Evolutionary conservation across 2,329 filamentous ascomycete species (phyloP), one percentile per base, ranked within the genome.

Genomic region (Zymoseptoria passerinii): DNA sequence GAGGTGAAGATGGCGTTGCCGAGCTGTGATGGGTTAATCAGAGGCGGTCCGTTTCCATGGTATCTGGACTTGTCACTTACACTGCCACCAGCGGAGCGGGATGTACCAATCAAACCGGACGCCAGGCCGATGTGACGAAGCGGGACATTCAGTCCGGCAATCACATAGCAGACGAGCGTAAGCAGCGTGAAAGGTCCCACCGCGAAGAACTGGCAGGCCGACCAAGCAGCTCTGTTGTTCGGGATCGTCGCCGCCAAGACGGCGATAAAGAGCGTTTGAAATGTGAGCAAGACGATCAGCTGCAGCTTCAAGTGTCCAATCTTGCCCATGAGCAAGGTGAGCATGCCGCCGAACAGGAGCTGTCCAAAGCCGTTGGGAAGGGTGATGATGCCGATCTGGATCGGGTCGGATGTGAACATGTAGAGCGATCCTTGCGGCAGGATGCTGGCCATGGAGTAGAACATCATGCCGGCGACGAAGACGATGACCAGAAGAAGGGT

Each of bases 391-490:
- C 57, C 57, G 40, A 59, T 59, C 48, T 59, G 55, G 29, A 59
- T 56, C n/a, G 57, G 57, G 44, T 59, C 50, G 8, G 48, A 8
- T 5, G 57, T 56, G 44, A 52, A 48, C 13, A 59, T 50, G 49
- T 56, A 59, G n/a, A 59, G 57, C 16, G 56, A 56, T 1, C 53
- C 56, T 28, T 59, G 57, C 0, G 57, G 53, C 8, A 56, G 55
- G 5, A 59, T 35, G 8, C 53, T 50, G 13, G 57, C 55, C 27
- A 54, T 54, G 9, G 57, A 53, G 20, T 56, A 56, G 49, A 59
- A 59, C 28, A 59, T 54, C 57, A 59, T 56, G 18, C 57, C 57
- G 8, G 57, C 55, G 7, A 59, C 57, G 27, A 59, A 59, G 6
- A 59, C 57, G 18, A 59, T 53, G 23, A 59, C 51, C 16, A 54